These are phyloP conservation scores for Forsythia suspensa DNA, from an alignment of 257 asterid species.

Conservation along the genomic window DNA sequence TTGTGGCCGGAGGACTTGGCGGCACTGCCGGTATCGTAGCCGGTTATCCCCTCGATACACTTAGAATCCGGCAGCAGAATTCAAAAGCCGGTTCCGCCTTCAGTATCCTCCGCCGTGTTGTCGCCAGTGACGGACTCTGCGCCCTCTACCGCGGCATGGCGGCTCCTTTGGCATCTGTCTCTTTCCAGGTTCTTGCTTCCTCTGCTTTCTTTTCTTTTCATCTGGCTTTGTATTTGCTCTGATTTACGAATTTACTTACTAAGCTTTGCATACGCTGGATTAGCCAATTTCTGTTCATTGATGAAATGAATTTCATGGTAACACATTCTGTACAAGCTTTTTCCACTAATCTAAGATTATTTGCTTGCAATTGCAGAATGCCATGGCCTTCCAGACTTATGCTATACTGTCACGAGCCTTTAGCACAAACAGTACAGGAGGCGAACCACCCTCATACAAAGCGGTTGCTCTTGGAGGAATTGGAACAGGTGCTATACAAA, in stretches of 20 bases:
- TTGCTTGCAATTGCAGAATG: conserved; percentile 34
- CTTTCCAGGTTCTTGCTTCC: conserved; percentile 34
- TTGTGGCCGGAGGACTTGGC: conserved; percentile 52
- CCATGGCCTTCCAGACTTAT: conserved; percentile 49
- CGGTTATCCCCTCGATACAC: conserved; percentile 50
- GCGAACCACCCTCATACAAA: conserved; percentile 39
- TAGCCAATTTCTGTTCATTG: background rate
- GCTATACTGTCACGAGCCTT: conserved; percentile 37
- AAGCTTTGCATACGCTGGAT: too few relatives aligned
- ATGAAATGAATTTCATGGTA: too few relatives aligned
- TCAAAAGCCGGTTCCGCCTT: conserved; percentile 35
- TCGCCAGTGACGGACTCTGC: conserved; percentile 32
- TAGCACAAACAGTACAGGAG: conserved; percentile 18
- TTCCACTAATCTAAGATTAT: background rate
- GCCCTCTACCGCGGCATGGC: conserved; percentile 49
- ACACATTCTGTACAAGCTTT: too few relatives aligned
- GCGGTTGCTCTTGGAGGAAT: conserved; percentile 44
- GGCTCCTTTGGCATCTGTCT: conserved; percentile 45
- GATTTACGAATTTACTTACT: too few relatives aligned
- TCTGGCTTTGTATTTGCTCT: too few relatives aligned
- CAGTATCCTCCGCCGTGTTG: conserved; percentile 33
- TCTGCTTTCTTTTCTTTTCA: background rate
- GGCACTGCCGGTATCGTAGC: conserved; percentile 46
- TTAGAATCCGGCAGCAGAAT: conserved; percentile 45
- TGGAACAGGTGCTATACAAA: conserved; percentile 51